phyloP scores from a whole-genome alignment of 495 filamentous ascomycete genomes.

The Aspergillus wentii region DNA sequence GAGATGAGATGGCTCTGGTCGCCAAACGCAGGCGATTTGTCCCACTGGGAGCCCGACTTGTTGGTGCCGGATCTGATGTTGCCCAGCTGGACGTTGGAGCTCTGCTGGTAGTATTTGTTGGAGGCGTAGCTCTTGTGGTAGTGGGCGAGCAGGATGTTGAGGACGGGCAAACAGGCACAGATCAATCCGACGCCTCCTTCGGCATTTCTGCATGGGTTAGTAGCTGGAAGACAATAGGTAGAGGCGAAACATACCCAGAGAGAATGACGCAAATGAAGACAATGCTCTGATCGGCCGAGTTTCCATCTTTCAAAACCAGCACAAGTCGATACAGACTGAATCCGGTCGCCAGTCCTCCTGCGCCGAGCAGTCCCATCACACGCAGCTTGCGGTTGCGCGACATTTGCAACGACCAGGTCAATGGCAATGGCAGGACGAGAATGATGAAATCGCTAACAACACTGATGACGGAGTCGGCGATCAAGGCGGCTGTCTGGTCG shows the following conservation, averaged over 20 bases:
- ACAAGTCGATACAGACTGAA: conserved; percentile 42
- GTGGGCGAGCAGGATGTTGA: conserved; percentile 33
- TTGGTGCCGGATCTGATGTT: conserved; percentile 16
- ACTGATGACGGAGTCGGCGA: conserved; percentile 45
- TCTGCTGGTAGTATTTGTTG: conserved; percentile 27
- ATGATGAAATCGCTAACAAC: conserved; percentile 43
- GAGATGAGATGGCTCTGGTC: conserved; percentile 34
- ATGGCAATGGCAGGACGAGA: conserved; percentile 38
- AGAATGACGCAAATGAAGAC: conserved; percentile 40
- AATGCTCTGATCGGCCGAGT: conserved; percentile 30
- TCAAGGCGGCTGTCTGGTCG: conserved; percentile 35
- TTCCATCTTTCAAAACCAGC: conserved; percentile 30
- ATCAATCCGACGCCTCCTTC: conserved; percentile 45
- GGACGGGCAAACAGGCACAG: conserved; percentile 40
- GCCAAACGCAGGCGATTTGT: conserved; percentile 12
- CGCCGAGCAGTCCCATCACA: conserved; percentile 39
- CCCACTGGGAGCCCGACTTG: conserved; percentile 9
- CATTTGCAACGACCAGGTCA: conserved; percentile 47
- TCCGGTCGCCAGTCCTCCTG: conserved; percentile 41
- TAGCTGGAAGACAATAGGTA: background rate
- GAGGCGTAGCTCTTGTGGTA: conserved; percentile 24
- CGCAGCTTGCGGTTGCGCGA: conserved; percentile 38
- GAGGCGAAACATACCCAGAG: conserved; percentile 33
- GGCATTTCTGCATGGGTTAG: conserved; percentile 30
- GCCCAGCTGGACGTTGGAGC: conserved; percentile 23